Evolutionary conservation across 2,329 filamentous ascomycete species (phyloP).

Genomic region (Allantophomopsis lycopodina): DNA sequence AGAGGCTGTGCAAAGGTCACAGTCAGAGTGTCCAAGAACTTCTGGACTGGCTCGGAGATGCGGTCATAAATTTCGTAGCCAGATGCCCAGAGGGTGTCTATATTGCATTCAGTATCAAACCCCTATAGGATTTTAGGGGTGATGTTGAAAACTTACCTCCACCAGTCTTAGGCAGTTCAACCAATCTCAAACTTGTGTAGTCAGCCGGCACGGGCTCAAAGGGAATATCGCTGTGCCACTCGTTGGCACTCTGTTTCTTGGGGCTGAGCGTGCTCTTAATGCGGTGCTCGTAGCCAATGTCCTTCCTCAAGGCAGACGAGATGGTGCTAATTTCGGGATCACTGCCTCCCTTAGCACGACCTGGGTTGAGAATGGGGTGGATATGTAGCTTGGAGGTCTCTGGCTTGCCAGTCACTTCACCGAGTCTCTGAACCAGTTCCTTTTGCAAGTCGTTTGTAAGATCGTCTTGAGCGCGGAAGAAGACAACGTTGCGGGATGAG

Average conservation of each 20-base stretch:
- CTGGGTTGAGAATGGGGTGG: slow-evolving; percentile 41
- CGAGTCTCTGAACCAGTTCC: slow-evolving; percentile 44
- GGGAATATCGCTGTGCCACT: slow-evolving; percentile 50
- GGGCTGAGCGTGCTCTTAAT: neutral
- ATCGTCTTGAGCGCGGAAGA: slow-evolving; percentile 51
- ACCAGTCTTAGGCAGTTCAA: slow-evolving; percentile 10
- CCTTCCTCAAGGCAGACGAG: slow-evolving; percentile 37
- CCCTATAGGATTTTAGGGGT: no score
- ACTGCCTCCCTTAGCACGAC: slow-evolving; percentile 28
- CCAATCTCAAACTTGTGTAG: slow-evolving; percentile 30
- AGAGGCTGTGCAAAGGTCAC: slow-evolving; percentile 38
- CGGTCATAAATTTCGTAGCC: slow-evolving; percentile 44
- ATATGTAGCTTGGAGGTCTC: slow-evolving; percentile 42
- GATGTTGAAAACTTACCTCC: slow-evolving; percentile 9
- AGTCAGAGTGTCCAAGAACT: slow-evolving; percentile 40
- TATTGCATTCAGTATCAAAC: neutral
- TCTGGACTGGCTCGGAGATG: slow-evolving; percentile 40
- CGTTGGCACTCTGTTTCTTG: slow-evolving; percentile 27
- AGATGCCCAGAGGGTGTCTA: slow-evolving; percentile 41
- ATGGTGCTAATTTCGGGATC: slow-evolving; percentile 53
- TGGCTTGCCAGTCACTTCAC: slow-evolving; percentile 41
- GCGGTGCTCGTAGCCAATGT: slow-evolving; percentile 23
- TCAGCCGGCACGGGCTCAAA: slow-evolving; percentile 51
- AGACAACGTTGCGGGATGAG: slow-evolving; percentile 55
- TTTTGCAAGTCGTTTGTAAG: slow-evolving; percentile 52